Conservation (phyloP, 192 early-diverging fungal genomes). For the Podila epicladia region DNA sequence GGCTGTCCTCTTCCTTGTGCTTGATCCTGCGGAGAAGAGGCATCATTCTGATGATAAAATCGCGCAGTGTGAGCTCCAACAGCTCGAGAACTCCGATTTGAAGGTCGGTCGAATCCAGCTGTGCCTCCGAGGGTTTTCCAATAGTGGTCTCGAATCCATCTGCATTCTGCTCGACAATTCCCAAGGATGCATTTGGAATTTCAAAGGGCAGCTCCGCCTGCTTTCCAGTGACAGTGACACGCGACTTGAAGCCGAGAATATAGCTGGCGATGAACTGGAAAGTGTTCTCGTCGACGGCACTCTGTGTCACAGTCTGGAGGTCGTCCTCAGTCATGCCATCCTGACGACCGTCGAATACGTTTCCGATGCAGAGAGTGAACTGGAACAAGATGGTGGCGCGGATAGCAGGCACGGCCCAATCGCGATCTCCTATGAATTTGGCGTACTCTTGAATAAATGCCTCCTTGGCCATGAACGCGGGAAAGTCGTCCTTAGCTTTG, state of each 20-base stretch:
- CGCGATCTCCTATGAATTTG: constrained; percentile 20
- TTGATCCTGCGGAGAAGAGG: constrained; percentile 68
- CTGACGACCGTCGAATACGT: constrained; percentile 53
- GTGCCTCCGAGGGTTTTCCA: constrained; percentile 36
- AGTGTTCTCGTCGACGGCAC: constrained; percentile 60
- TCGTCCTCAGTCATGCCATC: constrained; percentile 43
- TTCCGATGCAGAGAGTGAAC: constrained; percentile 66
- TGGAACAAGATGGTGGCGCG: constrained; percentile 62
- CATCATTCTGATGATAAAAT: constrained; percentile 68
- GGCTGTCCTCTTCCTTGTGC: constrained; percentile 73
- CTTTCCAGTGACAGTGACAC: constrained; percentile 23
- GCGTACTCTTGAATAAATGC: constrained; percentile 50
- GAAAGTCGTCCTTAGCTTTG: constrained; percentile 22
- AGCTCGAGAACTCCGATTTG: constrained; percentile 64
- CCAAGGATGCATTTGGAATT: constrained; percentile 26
- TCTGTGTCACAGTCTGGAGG: constrained; percentile 61
- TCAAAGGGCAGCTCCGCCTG: constrained; percentile 30
- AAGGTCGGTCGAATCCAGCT: constrained; percentile 5
- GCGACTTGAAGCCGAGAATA: constrained; percentile 60
- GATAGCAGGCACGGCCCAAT: constrained; percentile 47
- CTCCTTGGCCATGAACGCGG: constrained; percentile 41
- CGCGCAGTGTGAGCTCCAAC: constrained; percentile 58
- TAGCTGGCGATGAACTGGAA: constrained; percentile 75
- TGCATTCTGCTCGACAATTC: constrained; percentile 42
- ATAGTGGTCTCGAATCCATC: constrained; percentile 50